These are phyloP conservation scores for Pugionium dolabratum DNA, from an alignment of 345 rosid genomes.

Conservation along the genomic window DNA sequence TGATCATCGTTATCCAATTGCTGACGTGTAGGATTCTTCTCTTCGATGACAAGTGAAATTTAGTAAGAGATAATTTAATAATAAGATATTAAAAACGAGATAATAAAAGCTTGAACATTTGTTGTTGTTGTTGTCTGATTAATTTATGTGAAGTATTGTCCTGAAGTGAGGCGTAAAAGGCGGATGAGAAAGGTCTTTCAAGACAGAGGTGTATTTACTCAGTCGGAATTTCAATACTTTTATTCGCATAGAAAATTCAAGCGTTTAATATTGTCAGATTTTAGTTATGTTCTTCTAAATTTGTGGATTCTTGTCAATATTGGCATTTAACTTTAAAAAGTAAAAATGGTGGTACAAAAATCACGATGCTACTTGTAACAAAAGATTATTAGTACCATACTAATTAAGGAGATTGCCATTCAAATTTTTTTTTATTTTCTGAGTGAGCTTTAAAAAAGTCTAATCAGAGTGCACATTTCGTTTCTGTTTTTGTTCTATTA, in stretches of 20 bases:
- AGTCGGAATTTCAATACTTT: not conserved
- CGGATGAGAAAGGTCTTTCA: not conserved
- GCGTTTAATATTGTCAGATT: not conserved
- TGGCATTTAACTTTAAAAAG: conserved; percentile 5
- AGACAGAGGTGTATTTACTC: not conserved
- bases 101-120: no score
- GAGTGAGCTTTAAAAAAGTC: no score
- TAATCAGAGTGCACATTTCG: no score
- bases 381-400: not conserved
- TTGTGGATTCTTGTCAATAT: conserved; percentile 13
- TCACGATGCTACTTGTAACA: not conserved
- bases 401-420: no score
- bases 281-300: conserved; percentile 14
- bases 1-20: no score
- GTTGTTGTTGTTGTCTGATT: no score
- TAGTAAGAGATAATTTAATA: not conserved
- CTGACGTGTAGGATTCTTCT: no score
- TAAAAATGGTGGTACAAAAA: not conserved
- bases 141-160: no score
- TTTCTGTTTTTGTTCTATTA: no score
- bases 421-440: no score
- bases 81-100: no score
- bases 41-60: not conserved
- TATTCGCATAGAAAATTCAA: not conserved
- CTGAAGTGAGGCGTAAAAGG: conserved; percentile 7